Percentiles rank a stretch among this genome's conserved stretches.
These are phyloP conservation scores for Euphorbia corollata DNA, from an alignment of 441 rosid species.

Conservation along the genomic window DNA sequence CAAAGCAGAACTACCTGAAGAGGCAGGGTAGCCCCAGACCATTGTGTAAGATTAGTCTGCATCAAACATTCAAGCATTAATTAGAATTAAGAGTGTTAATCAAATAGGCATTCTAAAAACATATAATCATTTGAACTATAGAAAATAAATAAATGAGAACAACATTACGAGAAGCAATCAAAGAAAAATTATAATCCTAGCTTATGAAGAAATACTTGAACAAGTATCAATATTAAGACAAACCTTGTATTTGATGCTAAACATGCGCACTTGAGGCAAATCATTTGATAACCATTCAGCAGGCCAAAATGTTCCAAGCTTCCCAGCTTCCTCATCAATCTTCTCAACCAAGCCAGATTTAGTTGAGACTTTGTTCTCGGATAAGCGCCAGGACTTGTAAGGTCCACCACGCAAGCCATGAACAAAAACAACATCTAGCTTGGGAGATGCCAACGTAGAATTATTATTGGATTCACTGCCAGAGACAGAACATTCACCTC, in stretches of 20 bases:
- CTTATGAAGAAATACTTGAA: conserved; percentile 5
- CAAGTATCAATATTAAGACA: conserved; percentile 24
- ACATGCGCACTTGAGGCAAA: conserved; percentile 79
- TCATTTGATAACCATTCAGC: conserved; percentile 92
- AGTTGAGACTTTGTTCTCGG: conserved; percentile 80
- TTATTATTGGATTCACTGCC: conserved; percentile 28
- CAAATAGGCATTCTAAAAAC: conserved; percentile 15
- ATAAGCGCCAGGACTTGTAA: conserved; percentile 87
- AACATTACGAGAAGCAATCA: conserved; percentile 15
- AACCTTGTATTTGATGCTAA: conserved; percentile 91
- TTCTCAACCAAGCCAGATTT: conserved; percentile 95
- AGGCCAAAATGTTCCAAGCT: conserved; percentile 94
- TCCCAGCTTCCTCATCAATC: conserved; percentile 98
- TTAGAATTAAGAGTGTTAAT: conserved; percentile 18
- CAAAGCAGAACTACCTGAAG: conserved; percentile 59
- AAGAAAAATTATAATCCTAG: conserved; percentile 4
- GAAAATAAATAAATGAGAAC: neutral
- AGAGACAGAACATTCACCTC: conserved; percentile 27
- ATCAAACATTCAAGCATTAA: conserved; percentile 24
- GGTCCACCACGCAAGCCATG: conserved; percentile 98
- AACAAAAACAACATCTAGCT: conserved; percentile 76
- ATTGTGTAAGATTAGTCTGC: conserved; percentile 89
- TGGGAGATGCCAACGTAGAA: conserved; percentile 41
- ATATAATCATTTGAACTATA: conserved; percentile 1
- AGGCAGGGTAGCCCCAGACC: conserved; percentile 96